Conservation (phyloP, 1,139 yeast genomes). For the Candida albicans region DNA sequence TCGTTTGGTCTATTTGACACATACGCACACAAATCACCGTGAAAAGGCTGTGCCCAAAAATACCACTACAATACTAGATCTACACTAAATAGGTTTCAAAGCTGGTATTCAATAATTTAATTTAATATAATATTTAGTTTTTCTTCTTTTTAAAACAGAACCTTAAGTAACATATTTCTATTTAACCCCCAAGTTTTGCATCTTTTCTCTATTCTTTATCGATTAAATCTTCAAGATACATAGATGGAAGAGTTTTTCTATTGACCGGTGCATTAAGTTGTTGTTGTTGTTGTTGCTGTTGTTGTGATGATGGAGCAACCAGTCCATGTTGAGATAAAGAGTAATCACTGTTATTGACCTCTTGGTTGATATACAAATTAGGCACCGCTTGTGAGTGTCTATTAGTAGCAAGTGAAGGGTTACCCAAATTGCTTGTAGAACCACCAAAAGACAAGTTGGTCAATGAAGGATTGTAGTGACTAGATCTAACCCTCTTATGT, state of each 20-base stretch:
- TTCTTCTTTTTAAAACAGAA: not conserved
- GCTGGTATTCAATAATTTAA: no score
- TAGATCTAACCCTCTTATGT: conserved; percentile 35
- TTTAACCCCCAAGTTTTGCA: no score
- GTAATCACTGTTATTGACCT: conserved; percentile 36
- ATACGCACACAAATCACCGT: no score
- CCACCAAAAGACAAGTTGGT: conserved; percentile 27
- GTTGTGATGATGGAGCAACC: conserved; percentile 7
- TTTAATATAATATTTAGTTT: not conserved
- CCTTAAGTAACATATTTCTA: not conserved
- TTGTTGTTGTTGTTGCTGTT: conserved; percentile 15
- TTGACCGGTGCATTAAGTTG: conserved; percentile 12
- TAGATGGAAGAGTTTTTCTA: conserved; percentile 51
- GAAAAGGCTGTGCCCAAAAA: no score
- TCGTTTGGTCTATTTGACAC: no score
- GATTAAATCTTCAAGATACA: conserved; percentile 58
- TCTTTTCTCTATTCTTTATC: conserved; percentile 25
- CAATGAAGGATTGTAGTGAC: conserved; percentile 22
- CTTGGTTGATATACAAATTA: conserved; percentile 37
- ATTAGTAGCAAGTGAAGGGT: conserved; percentile 26
- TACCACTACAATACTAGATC: no score
- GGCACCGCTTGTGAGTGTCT: conserved; percentile 38
- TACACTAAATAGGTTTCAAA: no score
- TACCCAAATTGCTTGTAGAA: conserved; percentile 26
- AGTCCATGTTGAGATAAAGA: conserved; percentile 21